Conservation (phyloP, 371 early-diverging fungal species). For the Zancudomyces culisetae region DNA sequence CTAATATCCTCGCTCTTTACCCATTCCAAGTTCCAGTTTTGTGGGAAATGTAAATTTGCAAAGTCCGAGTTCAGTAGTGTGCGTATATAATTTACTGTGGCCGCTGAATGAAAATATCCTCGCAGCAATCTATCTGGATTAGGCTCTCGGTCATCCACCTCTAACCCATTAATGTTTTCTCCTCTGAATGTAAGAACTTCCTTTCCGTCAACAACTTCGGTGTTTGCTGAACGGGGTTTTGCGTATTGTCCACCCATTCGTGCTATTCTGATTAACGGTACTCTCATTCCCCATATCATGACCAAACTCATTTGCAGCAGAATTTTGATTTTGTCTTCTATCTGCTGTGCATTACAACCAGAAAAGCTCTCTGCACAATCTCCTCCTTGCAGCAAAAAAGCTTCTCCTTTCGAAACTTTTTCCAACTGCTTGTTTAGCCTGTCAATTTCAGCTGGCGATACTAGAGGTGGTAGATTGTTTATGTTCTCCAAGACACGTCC, state of each 20-base stretch:
- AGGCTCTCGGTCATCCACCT: constrained; percentile 67
- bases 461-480: constrained; percentile 71
- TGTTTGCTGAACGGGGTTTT: constrained; percentile 85
- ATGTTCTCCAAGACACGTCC: constrained; percentile 54
- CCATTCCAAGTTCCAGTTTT: constrained; percentile 75
- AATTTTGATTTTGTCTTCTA: constrained; percentile 85
- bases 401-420: constrained; percentile 74
- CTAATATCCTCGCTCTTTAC: constrained; percentile 62
- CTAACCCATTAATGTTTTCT: constrained; percentile 91
- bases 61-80: constrained; percentile 59
- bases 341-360: constrained; percentile 76
- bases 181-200: constrained; percentile 66
- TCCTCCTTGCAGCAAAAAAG: constrained; percentile 90
- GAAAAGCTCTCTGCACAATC: constrained; percentile 96
- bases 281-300: constrained; percentile 79
- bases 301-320: constrained; percentile 92
- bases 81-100: constrained; percentile 87
- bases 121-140: constrained; percentile 80
- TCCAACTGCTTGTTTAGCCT: constrained; percentile 62
- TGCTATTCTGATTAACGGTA: constrained; percentile 83
- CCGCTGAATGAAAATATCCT: constrained; percentile 94
- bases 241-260: constrained; percentile 96
- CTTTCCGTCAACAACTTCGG: constrained; percentile 67
- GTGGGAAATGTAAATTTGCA: constrained; percentile 75
- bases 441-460: constrained; percentile 62